Evolutionary conservation across 768 basidiomycete genomes (phyloP).

Genomic region (Tulasnella sp.): DNA sequence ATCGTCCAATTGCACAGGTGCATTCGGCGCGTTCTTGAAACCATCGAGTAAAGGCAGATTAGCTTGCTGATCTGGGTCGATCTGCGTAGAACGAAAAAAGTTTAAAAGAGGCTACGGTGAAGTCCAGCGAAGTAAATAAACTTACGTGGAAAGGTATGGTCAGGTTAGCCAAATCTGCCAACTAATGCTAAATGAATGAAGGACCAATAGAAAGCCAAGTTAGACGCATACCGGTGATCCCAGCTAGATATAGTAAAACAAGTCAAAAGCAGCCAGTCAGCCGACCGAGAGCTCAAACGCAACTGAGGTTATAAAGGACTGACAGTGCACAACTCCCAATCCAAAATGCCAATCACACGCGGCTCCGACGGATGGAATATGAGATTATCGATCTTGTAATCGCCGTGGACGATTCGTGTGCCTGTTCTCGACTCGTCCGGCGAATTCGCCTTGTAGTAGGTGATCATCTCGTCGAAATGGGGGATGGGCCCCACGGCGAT

Average conservation of each 20-base stretch:
- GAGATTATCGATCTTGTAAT: conserved; percentile 96
- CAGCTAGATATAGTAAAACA: neutral
- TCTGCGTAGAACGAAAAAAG: too few relatives aligned
- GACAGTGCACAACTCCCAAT: conserved; percentile 96
- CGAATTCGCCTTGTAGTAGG: conserved; percentile 62
- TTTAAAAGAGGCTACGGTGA: conserved; percentile 33
- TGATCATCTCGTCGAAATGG: conserved; percentile 52
- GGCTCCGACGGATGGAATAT: conserved; percentile 90
- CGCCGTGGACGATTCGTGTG: conserved; percentile 86
- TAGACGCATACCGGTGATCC: neutral
- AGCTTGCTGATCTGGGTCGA: neutral
- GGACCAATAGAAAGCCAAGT: neutral
- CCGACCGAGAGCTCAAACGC: neutral
- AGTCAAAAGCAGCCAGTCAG: too few relatives aligned
- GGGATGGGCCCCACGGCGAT: conserved; percentile 57
- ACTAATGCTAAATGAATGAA: conserved; percentile 26
- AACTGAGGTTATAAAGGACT: conserved; percentile 43
- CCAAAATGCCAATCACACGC: conserved; percentile 84
- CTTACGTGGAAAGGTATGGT: conserved; percentile 60
- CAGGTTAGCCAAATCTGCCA: conserved; percentile 84
- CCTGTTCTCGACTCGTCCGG: conserved; percentile 69
- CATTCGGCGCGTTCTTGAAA: conserved; percentile 50
- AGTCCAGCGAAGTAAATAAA: conserved; percentile 28
- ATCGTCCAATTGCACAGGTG: neutral
- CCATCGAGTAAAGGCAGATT: conserved; percentile 24